phyloP scores from a whole-genome alignment of 345 rosid species.

The Melaleuca alternifolia region DNA sequence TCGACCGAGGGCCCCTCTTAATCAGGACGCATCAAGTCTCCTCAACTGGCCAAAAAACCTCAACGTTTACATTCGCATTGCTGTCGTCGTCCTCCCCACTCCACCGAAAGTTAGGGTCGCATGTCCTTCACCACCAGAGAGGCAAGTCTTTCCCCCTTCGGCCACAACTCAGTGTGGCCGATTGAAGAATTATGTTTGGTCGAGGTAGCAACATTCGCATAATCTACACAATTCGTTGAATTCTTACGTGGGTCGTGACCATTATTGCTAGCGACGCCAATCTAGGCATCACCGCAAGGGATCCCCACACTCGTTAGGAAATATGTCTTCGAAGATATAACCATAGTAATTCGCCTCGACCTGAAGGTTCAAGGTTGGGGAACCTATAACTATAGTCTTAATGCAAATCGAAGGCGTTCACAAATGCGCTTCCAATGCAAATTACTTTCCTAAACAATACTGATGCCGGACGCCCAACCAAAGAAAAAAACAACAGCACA shows the following conservation, averaged over 20 bases:
- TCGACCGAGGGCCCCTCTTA: background rate
- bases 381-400: too few species aligned
- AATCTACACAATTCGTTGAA: too few species aligned
- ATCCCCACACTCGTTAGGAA: background rate
- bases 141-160: background rate
- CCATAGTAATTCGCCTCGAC: too few species aligned
- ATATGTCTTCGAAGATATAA: too few species aligned
- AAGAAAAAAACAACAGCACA: background rate
- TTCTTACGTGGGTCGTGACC: background rate
- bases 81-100: background rate
- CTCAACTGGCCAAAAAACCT: background rate
- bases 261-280: background rate
- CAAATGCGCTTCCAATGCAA: too few species aligned
- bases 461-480: background rate
- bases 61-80: background rate
- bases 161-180: background rate
- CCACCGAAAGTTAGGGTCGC: background rate
- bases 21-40: background rate
- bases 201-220: background rate
- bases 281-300: rapidly evolving
- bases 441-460: background rate
- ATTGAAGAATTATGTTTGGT: background rate
- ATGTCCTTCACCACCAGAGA: background rate
- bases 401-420: too few species aligned
- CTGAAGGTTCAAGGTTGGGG: too few species aligned